Evolutionary conservation across 441 rosid genomes (phyloP).

Genomic region (Gossypium davidsonii): DNA sequence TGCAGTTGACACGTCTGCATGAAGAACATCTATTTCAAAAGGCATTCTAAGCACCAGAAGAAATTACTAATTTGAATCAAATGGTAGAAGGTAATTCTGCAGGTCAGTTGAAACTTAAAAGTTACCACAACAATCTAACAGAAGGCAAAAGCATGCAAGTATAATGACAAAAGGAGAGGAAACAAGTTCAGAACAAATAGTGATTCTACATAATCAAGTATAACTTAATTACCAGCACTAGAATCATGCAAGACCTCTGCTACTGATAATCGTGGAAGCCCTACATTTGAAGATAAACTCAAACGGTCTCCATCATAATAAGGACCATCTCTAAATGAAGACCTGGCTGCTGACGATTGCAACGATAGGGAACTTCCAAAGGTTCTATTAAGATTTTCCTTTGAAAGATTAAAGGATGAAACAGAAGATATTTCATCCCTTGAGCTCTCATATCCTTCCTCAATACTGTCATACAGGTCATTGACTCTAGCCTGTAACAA

Average conservation of each 20-base stretch:
- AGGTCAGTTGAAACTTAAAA: background rate
- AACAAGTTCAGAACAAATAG: slow-evolving; percentile 1
- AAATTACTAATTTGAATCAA: background rate
- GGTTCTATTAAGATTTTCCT: slow-evolving; percentile 51
- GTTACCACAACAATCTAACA: background rate
- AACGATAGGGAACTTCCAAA: slow-evolving; percentile 80
- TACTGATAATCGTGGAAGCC: slow-evolving; percentile 55
- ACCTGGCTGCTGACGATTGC: slow-evolving; percentile 60
- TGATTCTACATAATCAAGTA: slow-evolving; percentile 10
- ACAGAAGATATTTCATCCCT: slow-evolving; percentile 85
- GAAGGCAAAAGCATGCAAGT: background rate
- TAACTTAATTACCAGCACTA: slow-evolving; percentile 37
- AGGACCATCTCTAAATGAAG: slow-evolving; percentile 55
- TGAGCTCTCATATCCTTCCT: slow-evolving; percentile 89
- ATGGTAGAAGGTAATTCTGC: background rate
- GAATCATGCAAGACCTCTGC: slow-evolving; percentile 68
- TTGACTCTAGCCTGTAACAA: slow-evolving; percentile 62
- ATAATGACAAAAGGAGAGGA: slow-evolving; percentile 1
- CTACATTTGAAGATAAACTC: slow-evolving; percentile 57
- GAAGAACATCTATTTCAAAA: slow-evolving; percentile 32
- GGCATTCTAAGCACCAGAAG: slow-evolving; percentile 26
- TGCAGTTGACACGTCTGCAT: slow-evolving; percentile 33
- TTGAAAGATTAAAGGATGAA: slow-evolving; percentile 63
- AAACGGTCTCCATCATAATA: slow-evolving; percentile 44
- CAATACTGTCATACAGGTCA: slow-evolving; percentile 61